Conservation (phyloP, 768 basidiomycete species). For the Galerina marginata region DNA sequence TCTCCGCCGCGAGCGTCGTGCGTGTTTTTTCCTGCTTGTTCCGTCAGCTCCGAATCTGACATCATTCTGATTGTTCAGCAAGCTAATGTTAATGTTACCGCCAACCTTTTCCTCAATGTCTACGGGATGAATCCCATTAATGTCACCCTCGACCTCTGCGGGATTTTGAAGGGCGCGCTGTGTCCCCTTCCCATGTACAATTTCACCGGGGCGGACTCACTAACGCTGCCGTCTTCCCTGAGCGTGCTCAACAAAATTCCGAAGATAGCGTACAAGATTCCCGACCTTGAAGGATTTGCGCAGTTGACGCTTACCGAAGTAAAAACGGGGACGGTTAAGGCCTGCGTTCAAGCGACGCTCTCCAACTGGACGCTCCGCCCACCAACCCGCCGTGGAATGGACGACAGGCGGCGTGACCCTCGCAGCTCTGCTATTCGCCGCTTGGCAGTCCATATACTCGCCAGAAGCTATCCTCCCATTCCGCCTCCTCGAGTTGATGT, state of each 20-base stretch:
- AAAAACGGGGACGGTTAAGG: slow-evolving; percentile 73
- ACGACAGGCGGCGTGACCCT: slow-evolving; percentile 69
- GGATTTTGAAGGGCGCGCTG: slow-evolving; percentile 74
- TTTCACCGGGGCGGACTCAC: slow-evolving; percentile 81
- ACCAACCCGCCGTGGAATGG: slow-evolving; percentile 80
- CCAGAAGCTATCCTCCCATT: slow-evolving; percentile 67
- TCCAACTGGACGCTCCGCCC: slow-evolving; percentile 90
- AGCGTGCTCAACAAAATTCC: slow-evolving; percentile 68
- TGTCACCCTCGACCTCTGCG: slow-evolving; percentile 86
- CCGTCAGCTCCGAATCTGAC: slow-evolving; percentile 13
- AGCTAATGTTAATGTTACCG: slow-evolving; percentile 79
- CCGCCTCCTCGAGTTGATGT: slow-evolving; percentile 82
- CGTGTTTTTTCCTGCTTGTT: slow-evolving; percentile 36
- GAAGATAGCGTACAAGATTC: slow-evolving; percentile 81
- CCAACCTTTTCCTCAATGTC: slow-evolving; percentile 83
- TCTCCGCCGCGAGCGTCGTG: slow-evolving; percentile 87
- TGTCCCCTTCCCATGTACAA: slow-evolving; percentile 87
- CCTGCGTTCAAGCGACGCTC: slow-evolving; percentile 90
- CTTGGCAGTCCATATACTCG: slow-evolving; percentile 60
- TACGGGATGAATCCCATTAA: slow-evolving; percentile 88
- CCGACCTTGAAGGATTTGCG: slow-evolving; percentile 90
- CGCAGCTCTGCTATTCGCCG: slow-evolving; percentile 65
- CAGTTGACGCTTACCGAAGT: slow-evolving; percentile 77
- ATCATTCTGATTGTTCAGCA: slow-evolving; percentile 47
- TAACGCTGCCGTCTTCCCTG: slow-evolving; percentile 65